phyloP scores from a whole-genome alignment of 2,329 filamentous ascomycete genomes.

The Beauveria brongniartii region DNA sequence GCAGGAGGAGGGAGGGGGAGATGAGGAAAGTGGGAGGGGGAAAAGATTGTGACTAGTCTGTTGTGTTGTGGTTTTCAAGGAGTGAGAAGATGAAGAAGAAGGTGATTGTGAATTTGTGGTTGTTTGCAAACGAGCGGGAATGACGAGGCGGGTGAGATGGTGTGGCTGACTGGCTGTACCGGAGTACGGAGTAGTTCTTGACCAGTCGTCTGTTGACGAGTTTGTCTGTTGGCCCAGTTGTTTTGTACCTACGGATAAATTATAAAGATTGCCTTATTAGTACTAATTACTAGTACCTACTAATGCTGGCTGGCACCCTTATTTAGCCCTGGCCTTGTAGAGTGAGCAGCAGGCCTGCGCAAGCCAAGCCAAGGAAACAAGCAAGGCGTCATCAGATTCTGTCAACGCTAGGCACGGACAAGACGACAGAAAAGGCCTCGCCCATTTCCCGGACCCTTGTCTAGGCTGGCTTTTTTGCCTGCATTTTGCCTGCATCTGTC shows the following conservation, averaged over 20 bases:
- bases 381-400: constrained; percentile 4
- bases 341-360: too few species aligned
- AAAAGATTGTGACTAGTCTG: too few species aligned
- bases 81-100: background rate
- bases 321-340: too few species aligned
- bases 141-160: background rate
- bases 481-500: constrained; percentile 1
- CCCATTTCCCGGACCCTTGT: constrained; percentile 9
- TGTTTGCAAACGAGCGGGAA: background rate
- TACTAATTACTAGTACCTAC: too few species aligned
- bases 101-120: background rate
- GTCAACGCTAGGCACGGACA: background rate
- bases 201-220: background rate
- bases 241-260: too few species aligned
- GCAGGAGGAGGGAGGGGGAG: background rate
- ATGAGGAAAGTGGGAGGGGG: too few species aligned
- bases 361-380: background rate
- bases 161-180: background rate
- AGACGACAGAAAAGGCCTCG: constrained; percentile 9
- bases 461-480: background rate
- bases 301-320: too few species aligned
- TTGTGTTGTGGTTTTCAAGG: background rate
- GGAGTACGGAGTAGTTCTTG: too few species aligned
- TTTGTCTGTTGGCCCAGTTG: too few species aligned
- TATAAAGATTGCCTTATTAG: too few species aligned